phyloP scores from a whole-genome alignment of 176 grass and related monocot species.

The Rhynchospora breviuscula region DNA sequence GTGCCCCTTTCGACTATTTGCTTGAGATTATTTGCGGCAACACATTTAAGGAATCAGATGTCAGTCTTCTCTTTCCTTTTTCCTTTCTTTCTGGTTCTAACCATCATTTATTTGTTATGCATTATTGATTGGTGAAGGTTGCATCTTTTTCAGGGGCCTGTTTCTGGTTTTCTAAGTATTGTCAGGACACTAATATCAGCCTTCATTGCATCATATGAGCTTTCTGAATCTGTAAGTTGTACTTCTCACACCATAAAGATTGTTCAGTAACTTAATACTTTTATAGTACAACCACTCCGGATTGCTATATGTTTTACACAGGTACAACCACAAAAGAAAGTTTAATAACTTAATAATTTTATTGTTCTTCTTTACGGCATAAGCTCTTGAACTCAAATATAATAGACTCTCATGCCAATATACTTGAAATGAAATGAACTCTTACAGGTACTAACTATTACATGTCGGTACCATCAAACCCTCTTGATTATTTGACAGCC shows the following conservation, averaged over 20 bases:
- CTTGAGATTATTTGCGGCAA: constrained; percentile 56
- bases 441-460: constrained; percentile 13
- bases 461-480: background rate
- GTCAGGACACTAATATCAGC: constrained; percentile 83
- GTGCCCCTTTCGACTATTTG: constrained; percentile 62
- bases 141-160: constrained; percentile 64
- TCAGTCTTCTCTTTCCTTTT: constrained; percentile 38
- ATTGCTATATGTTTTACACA: background rate
- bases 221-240: constrained; percentile 56
- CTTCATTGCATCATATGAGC: constrained; percentile 85
- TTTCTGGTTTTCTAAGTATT: constrained; percentile 81
- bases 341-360: background rate
- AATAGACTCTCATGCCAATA: background rate
- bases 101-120: constrained; percentile 20
- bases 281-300: background rate
- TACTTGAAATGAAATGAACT: background rate
- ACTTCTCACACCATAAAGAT: background rate
- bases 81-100: constrained; percentile 5
- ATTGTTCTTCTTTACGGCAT: background rate
- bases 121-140: constrained; percentile 12
- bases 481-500: constrained; percentile 27
- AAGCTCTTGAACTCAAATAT: background rate
- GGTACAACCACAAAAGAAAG: background rate
- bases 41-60: constrained; percentile 75
- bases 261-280: background rate